A percentile compares a stretch with the other conserved stretches of the same genome.
Conservation (phyloP, 345 rosid genomes). For the Gossypium stocksii region DNA sequence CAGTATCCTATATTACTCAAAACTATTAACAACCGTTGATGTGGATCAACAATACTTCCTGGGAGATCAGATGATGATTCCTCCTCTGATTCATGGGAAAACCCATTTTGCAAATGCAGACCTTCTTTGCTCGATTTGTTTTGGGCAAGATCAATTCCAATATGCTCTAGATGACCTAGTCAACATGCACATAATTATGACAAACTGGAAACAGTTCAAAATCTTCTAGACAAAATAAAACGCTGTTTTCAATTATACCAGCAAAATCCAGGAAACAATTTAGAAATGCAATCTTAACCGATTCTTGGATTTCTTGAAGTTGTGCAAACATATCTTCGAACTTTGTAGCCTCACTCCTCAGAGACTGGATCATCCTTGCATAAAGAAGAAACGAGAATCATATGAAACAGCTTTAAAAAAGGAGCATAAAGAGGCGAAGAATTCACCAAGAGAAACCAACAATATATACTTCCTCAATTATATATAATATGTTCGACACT, state of each 20-base stretch:
- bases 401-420: not conserved
- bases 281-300: constrained; percentile 84
- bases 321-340: constrained; percentile 73
- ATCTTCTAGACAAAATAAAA: constrained; percentile 11
- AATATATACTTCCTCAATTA: not conserved
- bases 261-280: constrained; percentile 98
- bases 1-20: constrained; percentile 92
- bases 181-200: constrained; percentile 15
- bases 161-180: constrained; percentile 58
- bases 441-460: not conserved
- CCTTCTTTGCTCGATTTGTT: constrained; percentile 49
- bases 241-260: constrained; percentile 42
- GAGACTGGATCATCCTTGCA: constrained; percentile 71
- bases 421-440: not conserved
- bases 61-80: constrained; percentile 41
- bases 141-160: constrained; percentile 51
- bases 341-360: constrained; percentile 68
- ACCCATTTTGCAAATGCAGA: constrained; percentile 56
- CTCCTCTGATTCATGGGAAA: constrained; percentile 43
- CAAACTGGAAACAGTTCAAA: not conserved
- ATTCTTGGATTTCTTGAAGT: constrained; percentile 83
- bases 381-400: constrained; percentile 10
- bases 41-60: constrained; percentile 72
- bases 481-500: not conserved
- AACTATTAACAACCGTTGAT: constrained; percentile 67